Base-by-base conservation (phyloP, 1,284 basidiomycete species). In the Ceratobasidium sp. region DNA sequence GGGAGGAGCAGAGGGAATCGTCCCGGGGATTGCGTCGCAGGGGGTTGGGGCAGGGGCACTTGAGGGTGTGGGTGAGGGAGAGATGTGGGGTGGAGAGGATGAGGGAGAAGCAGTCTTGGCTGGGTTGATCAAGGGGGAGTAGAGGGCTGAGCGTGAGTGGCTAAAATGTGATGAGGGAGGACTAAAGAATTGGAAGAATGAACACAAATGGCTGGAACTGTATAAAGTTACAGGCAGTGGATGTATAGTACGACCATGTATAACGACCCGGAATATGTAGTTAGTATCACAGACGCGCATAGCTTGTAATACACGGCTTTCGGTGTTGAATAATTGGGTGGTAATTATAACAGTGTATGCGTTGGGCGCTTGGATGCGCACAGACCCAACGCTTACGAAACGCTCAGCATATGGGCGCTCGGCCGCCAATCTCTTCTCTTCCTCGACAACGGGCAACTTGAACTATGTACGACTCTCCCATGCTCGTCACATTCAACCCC, bases 61-160 rank as follows among this genome's bases (percentile, higher is more conserved):
- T 7, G 41, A 61, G 68, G 53, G 31, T 37, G 54, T 27, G 16
- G 71, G 71, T 11, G 62, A 64, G 27, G 58, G 24, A 9, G 59
- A 53, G 13, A 74, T 76, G 43, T 78, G 76, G 77, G 72, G 64
- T 46, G 77, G 77, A 31, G 48, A 46, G 1, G 74, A 76, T 29
- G 76, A 76, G 27, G 75, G 77, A 1, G 72, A 71, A 31, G 75
- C 72, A 2, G 76, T 76, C 13, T 74, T 76, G 43, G 53, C 53
- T 43, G 39, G 61, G 11, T 64, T 74, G 19, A 54, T 78, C 34
- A 78, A 77, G 65, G 68, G 48, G 54, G 76, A 76, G 41, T 76
- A 68, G 78, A 34, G n/a, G 24, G 49, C 56, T 5, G 37, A 56
- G 62, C 46, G 8, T 29, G 34, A 39, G 22, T 4, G n/a, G n/a